A percentile compares a stretch with the other conserved stretches of the same genome.
These are phyloP conservation scores for Cairneyella variabilis DNA, from an alignment of 495 filamentous ascomycete species.

Conservation along the genomic window DNA sequence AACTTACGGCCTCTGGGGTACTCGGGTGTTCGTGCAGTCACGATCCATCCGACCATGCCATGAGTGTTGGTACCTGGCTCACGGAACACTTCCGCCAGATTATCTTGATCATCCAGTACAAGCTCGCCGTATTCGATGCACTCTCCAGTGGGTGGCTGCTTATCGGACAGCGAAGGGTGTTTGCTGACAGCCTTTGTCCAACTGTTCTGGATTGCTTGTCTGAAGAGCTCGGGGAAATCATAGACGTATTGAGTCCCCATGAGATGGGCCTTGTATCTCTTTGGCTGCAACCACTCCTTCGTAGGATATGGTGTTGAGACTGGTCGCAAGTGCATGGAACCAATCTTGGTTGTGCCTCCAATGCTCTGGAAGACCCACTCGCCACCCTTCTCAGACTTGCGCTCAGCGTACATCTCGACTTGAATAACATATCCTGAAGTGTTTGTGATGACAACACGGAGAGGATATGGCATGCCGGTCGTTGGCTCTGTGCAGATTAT, in stretches of 20 bases:
- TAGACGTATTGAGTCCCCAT: conserved; percentile 99
- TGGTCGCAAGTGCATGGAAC: conserved; percentile 88
- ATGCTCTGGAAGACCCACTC: conserved; percentile 99
- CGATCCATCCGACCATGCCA: conserved; percentile 98
- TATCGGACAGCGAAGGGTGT: conserved; percentile 67
- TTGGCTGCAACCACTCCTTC: conserved; percentile 98
- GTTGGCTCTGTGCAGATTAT: conserved; percentile 90
- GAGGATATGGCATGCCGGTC: conserved; percentile 83
- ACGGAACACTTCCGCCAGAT: conserved; percentile 84
- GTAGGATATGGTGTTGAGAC: conserved; percentile 93
- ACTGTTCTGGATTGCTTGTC: conserved; percentile 94
- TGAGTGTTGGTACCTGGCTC: conserved; percentile 92
- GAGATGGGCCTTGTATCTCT: conserved; percentile 97
- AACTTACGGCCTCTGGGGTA: conserved; percentile 91
- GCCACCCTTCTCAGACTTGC: conserved; percentile 89
- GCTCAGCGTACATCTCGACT: conserved; percentile 95
- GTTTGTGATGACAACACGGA: conserved; percentile 96
- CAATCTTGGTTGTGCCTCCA: conserved; percentile 89
- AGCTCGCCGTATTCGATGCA: conserved; percentile 95
- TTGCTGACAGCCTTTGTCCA: conserved; percentile 73
- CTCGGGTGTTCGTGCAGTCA: conserved; percentile 96
- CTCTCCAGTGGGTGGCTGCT: conserved; percentile 80
- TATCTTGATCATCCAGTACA: conserved; percentile 89
- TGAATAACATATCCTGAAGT: conserved; percentile 98
- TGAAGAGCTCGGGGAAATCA: conserved; percentile 99